Percentiles rank a stretch among this genome's conserved stretches.
Conservation (phyloP, 2,329 filamentous ascomycete genomes). For the Aspergillus bombycis region DNA sequence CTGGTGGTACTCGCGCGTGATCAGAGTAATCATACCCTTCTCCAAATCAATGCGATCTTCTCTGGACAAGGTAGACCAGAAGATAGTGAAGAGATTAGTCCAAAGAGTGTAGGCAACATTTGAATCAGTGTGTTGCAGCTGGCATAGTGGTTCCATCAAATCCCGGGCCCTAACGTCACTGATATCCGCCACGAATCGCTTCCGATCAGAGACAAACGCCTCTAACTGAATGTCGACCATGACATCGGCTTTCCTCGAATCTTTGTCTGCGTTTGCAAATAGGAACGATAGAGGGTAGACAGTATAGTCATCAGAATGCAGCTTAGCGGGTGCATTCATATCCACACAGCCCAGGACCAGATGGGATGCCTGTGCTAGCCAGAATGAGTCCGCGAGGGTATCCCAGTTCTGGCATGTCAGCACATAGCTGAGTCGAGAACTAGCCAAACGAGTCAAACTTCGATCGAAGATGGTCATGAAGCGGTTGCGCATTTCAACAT, state of each 20-base stretch:
- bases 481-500: constrained; percentile 94
- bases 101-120: constrained; percentile 86
- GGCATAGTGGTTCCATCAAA: constrained; percentile 83
- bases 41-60: constrained; percentile 91
- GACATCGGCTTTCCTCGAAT: constrained; percentile 62
- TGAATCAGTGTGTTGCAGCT: constrained; percentile 87
- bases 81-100: constrained; percentile 88
- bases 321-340: constrained; percentile 73
- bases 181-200: constrained; percentile 80
- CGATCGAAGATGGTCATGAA: constrained; percentile 97
- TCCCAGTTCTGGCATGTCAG: constrained; percentile 96
- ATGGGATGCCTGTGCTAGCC: constrained; percentile 93
- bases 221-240: constrained; percentile 86
- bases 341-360: constrained; percentile 90
- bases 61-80: constrained; percentile 83
- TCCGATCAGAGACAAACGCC: constrained; percentile 73
- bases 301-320: constrained; percentile 83
- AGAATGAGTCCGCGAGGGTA: constrained; percentile 90
- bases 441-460: constrained; percentile 89
- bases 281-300: constrained; percentile 73
- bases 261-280: constrained; percentile 73
- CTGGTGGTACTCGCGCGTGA: constrained; percentile 95
- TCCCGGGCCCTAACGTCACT: constrained; percentile 86
- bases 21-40: constrained; percentile 82
- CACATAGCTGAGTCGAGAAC: constrained; percentile 84